Base-by-base conservation (phyloP, 257 asterid species). In the Gentiana macrophylla region DNA sequence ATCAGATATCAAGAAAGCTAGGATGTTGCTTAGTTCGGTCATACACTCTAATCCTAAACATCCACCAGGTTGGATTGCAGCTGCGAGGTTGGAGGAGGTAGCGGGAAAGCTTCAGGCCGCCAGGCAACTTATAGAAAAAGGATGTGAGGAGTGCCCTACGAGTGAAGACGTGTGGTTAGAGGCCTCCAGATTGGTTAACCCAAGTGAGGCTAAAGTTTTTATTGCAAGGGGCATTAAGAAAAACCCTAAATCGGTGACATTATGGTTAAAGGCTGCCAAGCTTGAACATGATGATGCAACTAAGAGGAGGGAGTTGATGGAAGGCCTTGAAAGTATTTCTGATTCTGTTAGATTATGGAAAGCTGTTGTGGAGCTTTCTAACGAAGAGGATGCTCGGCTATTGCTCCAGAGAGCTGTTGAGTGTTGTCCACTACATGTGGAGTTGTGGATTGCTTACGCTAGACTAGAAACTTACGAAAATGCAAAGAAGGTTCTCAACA, bases 41-140 rank as follows among this genome's bases (percentile, higher is more conserved):
- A 86, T 82, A 10, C 94, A 79, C 67, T 82, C 96, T 2, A 90
- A 90, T 64, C 96, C 94, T 0, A 90, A 82, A 76, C 96, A 90
- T 66, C 92, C 95, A 1, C 91, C 90, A 11, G 98, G 98, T 62
- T 90, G 98, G 98, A 86, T 90, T 57, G 98, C 96, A 0, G 95
- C 98, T 2, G 94, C 98, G 34, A 84, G 98, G 80, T 64, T 90
- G 73, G 98, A 90, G 73, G 98, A 90, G 81, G 92, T 82, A 60
- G 98, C 96, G 0, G 96, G 98, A 62, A 90, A 82, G 82, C 50
- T 70, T 60, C 88, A 70, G 63, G 89, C 67, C 13, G 94, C 98
- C 3, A 80, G 82, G 60, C 77, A 80, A 53, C 73, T 90, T 73
- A 82, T 90, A 15, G 76, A 61, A 69, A 84, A 61, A 61, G 96